Conservation (phyloP, 495 filamentous ascomycete species). For the Beverwykella pulmonaria region DNA sequence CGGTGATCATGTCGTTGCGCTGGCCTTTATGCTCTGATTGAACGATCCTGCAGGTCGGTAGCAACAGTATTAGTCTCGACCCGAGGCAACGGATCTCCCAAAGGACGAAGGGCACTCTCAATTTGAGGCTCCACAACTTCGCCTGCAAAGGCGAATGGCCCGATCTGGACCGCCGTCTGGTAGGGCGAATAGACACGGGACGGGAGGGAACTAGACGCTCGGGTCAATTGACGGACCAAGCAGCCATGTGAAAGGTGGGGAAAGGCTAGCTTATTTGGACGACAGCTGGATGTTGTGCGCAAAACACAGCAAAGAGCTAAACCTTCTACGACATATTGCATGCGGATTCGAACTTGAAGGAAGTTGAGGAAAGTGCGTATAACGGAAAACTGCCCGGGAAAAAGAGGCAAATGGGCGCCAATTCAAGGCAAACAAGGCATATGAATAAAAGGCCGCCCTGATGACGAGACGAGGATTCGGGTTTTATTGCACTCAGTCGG, state of each 20-base stretch:
- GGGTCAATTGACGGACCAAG: not conserved
- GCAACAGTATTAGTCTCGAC: no score
- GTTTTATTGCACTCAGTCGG: not conserved
- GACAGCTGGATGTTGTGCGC: not conserved
- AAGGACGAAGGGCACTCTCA: no score
- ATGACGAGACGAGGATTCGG: not conserved
- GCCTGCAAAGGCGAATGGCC: not conserved
- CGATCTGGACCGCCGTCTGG: not conserved
- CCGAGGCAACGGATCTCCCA: no score
- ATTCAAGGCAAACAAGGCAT: not conserved
- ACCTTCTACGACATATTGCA: not conserved
- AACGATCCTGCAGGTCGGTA: no score
- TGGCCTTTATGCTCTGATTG: not conserved
- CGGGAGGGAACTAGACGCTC: not conserved
- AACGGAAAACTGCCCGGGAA: not conserved
- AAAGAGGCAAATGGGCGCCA: not conserved
- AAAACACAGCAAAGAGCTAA: not conserved
- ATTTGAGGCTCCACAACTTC: no score
- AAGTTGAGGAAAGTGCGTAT: not conserved
- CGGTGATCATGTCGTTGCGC: not conserved
- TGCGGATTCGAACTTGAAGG: not conserved
- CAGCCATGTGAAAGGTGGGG: not conserved
- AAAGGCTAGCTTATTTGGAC: conserved; percentile 1
- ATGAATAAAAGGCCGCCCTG: not conserved
- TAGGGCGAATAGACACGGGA: not conserved